A percentile compares a stretch with the other conserved stretches of the same genome.
Conservation (phyloP, 176 grass and related monocot genomes). For the Avena eriantha region DNA sequence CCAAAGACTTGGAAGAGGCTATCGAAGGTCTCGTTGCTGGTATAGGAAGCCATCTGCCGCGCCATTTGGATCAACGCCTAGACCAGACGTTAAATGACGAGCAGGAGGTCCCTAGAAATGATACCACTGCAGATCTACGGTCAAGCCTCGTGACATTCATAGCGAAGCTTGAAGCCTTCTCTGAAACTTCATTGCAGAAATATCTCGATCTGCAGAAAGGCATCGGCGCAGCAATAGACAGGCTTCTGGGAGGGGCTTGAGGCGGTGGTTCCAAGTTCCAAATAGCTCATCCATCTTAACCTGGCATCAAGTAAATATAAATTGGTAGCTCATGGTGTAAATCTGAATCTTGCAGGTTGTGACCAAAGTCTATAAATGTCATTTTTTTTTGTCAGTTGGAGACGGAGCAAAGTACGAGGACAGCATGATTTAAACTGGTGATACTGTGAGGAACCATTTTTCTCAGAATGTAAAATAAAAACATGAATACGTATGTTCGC, state of each 20-base stretch:
- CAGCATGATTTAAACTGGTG: too few species aligned
- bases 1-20: conserved; percentile 38
- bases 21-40: conserved; percentile 46
- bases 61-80: conserved; percentile 14
- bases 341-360: not conserved
- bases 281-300: not conserved
- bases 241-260: conserved; percentile 19
- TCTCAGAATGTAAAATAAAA: too few species aligned
- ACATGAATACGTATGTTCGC: too few species aligned
- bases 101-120: not conserved
- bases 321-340: not conserved
- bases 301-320: not conserved
- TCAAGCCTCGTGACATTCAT: conserved; percentile 48
- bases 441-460: too few species aligned
- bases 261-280: not conserved
- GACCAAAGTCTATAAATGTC: not conserved
- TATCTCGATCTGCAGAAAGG: conserved; percentile 52
- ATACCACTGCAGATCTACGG: conserved; percentile 32
- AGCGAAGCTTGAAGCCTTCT: conserved; percentile 53
- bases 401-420: not conserved
- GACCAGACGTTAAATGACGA: conserved; percentile 27
- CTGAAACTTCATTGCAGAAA: conserved; percentile 44
- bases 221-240: conserved; percentile 30
- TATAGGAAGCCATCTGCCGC: not conserved
- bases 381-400: not conserved